These are phyloP conservation scores for Oemleria cerasiformis DNA, from an alignment of 306 rosid species.

Conservation along the genomic window DNA sequence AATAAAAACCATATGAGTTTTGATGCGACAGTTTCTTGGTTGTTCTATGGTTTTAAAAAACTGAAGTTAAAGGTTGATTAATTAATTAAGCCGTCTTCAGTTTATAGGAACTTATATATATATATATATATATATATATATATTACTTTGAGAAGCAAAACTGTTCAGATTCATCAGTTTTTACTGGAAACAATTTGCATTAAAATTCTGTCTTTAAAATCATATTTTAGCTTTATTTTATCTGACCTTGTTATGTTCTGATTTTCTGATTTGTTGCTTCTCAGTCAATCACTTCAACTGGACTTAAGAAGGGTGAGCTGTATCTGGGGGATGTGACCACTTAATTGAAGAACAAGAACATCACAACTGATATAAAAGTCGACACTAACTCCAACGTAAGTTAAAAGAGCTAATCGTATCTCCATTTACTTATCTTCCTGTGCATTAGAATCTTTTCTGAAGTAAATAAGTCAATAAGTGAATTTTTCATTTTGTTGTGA, in stretches of 20 bases:
- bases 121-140: no score
- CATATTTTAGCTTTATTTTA: not conserved
- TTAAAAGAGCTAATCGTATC: not conserved
- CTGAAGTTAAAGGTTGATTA: no score
- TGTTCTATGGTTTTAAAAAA: no score
- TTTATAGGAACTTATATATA: not conserved
- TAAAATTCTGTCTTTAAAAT: not conserved
- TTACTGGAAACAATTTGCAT: slow-evolving; percentile 9
- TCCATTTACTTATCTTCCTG: not conserved
- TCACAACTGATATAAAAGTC: slow-evolving; percentile 87
- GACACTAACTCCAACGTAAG: slow-evolving; percentile 87
- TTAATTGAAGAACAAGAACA: slow-evolving; percentile 85
- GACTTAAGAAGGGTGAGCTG: slow-evolving; percentile 71
- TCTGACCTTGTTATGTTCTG: slow-evolving; percentile 3
- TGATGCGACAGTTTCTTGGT: no score
- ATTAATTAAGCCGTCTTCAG: not conserved
- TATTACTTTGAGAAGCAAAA: slow-evolving; percentile 1
- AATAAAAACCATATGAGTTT: no score
- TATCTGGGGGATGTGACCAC: slow-evolving; percentile 73
- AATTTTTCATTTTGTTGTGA: no score
- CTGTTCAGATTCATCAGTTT: slow-evolving; percentile 18
- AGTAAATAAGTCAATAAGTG: not conserved
- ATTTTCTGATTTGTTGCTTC: slow-evolving; percentile 11
- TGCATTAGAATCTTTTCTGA: not conserved
- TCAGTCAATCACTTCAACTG: slow-evolving; percentile 77